Base-by-base conservation (phyloP, 164 flowering plant genomes). In the Liquidambar formosana region DNA sequence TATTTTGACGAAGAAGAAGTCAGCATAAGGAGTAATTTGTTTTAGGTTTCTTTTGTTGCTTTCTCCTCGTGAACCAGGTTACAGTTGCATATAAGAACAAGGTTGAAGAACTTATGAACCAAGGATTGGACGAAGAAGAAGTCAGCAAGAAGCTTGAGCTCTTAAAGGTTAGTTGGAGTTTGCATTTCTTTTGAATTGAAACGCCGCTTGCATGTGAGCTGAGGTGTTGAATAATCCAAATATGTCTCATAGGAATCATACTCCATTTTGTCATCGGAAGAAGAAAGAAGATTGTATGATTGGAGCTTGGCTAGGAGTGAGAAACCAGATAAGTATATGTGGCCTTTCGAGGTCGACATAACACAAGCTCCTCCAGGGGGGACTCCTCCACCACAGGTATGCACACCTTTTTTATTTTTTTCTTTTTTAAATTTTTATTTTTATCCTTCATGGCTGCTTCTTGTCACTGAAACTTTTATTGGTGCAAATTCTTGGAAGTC, bases 261-360 rank as follows among this genome's bases (percentile, higher is more conserved):
- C 65, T 60, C 74, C 1, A 90, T 94, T 8, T 78, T 94, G 66
- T 90, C 97, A 1, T 66, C 89, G 0, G 84, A 64, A 57, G 85
- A 89, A 61, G 97, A 94, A 70, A 85, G 94, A 74, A 89, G 97
- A 76, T 53, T 94, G 60, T 92, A 94, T 21, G 97, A 94, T 66
- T 94, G 98, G 96, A 94, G 98, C 79, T 75, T 94, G 78, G 84
- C 89, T 1, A 85, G 97, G 58, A 83, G 57, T 21, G 91, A 76
- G 52, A 76, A 74, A 4, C 81, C 92, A 44, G 97, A 84, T 5
- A 76, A 75, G 60, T 94, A 89, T 59, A 69, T 62, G 1, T 92
- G 97, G 98, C 97, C 98, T 6, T 92, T 74, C 28, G 91, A 92
- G 70, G 88, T 70, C 11, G 98, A 94, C 71, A 82, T 75, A 13